These are phyloP conservation scores for Lactifluus echinatus DNA, from an alignment of 768 basidiomycete species.

Conservation along the genomic window DNA sequence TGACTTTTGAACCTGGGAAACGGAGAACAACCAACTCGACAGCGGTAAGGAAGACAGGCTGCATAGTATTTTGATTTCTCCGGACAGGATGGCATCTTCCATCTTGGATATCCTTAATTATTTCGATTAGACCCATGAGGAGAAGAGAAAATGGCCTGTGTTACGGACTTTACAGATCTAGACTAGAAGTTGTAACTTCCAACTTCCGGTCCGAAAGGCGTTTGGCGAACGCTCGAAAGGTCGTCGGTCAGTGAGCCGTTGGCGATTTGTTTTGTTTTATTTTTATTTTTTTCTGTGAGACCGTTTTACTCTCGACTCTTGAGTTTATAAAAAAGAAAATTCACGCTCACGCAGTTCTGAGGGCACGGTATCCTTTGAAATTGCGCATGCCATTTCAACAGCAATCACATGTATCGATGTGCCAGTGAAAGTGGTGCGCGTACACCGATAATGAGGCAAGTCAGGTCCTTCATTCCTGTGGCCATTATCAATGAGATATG, in stretches of 20 bases:
- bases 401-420: not conserved
- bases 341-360: not conserved
- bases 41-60: too few relatives aligned
- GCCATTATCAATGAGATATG: not conserved
- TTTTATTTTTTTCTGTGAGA: too few relatives aligned
- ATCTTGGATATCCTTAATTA: too few relatives aligned
- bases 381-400: not conserved
- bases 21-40: not conserved
- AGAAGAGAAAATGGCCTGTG: too few relatives aligned
- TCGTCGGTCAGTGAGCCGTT: not conserved
- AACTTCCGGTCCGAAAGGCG: not conserved
- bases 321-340: not conserved
- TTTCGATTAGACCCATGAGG: not conserved
- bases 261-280: not conserved
- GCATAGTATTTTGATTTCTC: not conserved
- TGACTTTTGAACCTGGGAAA: not conserved
- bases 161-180: too few relatives aligned
- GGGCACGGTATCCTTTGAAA: not conserved
- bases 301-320: too few relatives aligned
- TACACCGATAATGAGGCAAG: not conserved
- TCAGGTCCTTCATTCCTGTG: not conserved
- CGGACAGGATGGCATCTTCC: not conserved
- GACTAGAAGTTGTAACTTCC: too few relatives aligned
- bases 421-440: not conserved
- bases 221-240: not conserved